These are phyloP conservation scores for Choanephora cucurbitarum DNA, from an alignment of 371 early-diverging fungal species.

Conservation along the genomic window DNA sequence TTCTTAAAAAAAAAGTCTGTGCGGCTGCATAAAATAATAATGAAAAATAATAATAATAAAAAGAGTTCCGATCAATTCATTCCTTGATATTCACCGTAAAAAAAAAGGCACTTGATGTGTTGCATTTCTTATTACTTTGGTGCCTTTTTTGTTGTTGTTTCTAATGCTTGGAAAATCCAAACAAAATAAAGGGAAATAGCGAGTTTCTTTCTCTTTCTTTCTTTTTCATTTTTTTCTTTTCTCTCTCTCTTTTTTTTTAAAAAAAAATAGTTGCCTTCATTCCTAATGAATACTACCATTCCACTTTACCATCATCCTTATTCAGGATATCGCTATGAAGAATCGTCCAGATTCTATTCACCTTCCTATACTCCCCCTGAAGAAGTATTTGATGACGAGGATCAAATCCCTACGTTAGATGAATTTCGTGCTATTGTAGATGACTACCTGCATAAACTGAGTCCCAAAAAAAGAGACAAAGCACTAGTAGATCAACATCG, in stretches of 20 bases:
- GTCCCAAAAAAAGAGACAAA: constrained; percentile 65
- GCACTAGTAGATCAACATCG: constrained; percentile 58
- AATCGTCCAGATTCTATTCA: constrained; percentile 17
- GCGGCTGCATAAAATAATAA: constrained; percentile 28
- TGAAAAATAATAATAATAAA: constrained; percentile 14
- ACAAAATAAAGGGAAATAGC: no score
- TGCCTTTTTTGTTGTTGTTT: constrained; percentile 2
- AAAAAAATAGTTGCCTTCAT: neutral
- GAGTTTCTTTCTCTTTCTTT: constrained; percentile 5
- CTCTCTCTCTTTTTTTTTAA: neutral
- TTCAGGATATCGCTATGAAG: constrained; percentile 29
- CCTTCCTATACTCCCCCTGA: constrained; percentile 17
- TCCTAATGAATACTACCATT: constrained; percentile 23
- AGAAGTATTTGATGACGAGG: constrained; percentile 36
- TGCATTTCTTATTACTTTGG: neutral
- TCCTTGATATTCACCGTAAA: constrained; percentile 29
- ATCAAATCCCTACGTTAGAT: constrained; percentile 43
- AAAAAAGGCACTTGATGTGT: constrained; percentile 1
- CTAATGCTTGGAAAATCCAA: neutral
- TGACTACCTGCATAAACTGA: constrained; percentile 57
- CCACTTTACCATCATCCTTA: constrained; percentile 26
- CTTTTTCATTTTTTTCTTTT: constrained; percentile 6
- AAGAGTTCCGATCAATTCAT: constrained; percentile 35
- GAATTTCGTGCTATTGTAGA: constrained; percentile 47
- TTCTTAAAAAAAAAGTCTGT: constrained; percentile 17